Percentiles rank a stretch among this genome's conserved stretches.
Evolutionary conservation across 768 basidiomycete species (phyloP).

Genomic region (Gloeophyllum trabeum): DNA sequence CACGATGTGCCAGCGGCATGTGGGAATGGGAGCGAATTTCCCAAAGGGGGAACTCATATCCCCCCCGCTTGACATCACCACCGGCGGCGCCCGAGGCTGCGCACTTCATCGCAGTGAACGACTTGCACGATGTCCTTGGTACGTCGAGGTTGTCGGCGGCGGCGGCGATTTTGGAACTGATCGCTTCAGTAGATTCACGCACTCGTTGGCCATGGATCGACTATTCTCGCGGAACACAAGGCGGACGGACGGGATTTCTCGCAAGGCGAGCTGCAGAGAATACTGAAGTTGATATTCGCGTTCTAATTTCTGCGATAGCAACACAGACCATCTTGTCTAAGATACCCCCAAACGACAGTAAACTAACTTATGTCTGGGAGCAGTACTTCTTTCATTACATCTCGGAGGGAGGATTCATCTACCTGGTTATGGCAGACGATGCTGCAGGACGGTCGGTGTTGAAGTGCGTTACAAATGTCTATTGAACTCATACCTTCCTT

Average conservation of each 20-base stretch:
- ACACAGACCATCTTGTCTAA: constrained; percentile 85
- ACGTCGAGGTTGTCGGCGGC: constrained; percentile 1
- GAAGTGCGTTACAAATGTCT: background rate
- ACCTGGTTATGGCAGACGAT: constrained; percentile 93
- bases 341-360: constrained; percentile 84
- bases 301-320: constrained; percentile 32
- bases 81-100: too few relatives aligned
- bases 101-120: background rate
- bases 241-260: constrained; percentile 79
- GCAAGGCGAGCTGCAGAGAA: constrained; percentile 42
- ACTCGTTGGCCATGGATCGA: constrained; percentile 65
- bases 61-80: too few relatives aligned
- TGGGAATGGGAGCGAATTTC: background rate
- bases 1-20: too few relatives aligned
- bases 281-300: background rate
- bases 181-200: constrained; percentile 57
- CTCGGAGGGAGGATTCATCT: constrained; percentile 77
- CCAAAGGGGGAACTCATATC: too few relatives aligned
- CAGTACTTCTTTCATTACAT: constrained; percentile 93
- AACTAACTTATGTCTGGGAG: constrained; percentile 83
- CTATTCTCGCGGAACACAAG: constrained; percentile 82
- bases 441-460: constrained; percentile 66
- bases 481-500: background rate
- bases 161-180: background rate
- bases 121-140: constrained; percentile 16